phyloP scores from a whole-genome alignment of 2,329 filamentous ascomycete genomes.

The Pseudomassariella vexata region DNA sequence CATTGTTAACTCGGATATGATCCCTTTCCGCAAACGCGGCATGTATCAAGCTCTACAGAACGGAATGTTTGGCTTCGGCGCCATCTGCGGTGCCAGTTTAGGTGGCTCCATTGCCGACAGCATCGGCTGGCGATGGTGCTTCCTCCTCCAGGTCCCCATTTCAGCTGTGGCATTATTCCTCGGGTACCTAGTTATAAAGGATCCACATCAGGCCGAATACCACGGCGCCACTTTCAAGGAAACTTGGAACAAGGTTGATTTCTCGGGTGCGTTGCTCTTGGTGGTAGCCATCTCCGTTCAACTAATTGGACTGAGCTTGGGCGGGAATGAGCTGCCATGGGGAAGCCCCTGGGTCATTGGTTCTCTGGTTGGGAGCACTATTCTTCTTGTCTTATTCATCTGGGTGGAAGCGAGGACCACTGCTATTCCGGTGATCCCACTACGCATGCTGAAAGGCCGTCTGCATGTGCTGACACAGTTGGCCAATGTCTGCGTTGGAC shows the following conservation, averaged over 20 bases:
- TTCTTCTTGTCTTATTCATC: conserved; percentile 39
- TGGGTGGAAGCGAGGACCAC: conserved; percentile 40
- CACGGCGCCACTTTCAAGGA: conserved; percentile 25
- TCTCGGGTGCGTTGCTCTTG: conserved; percentile 50
- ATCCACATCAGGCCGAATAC: conserved; percentile 29
- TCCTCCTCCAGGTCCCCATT: conserved; percentile 56
- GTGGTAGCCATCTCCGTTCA: conserved; percentile 54
- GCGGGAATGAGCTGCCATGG: conserved; percentile 52
- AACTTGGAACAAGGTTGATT: conserved; percentile 51
- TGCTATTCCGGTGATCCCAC: conserved; percentile 48
- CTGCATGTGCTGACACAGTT: conserved; percentile 50
- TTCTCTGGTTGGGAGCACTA: conserved; percentile 35
- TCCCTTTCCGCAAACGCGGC: conserved; percentile 47
- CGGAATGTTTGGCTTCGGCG: conserved; percentile 54
- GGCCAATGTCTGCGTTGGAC: conserved; percentile 54
- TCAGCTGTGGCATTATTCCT: conserved; percentile 48
- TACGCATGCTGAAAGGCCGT: conserved; percentile 50
- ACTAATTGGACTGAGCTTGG: conserved; percentile 48
- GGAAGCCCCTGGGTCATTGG: conserved; percentile 39
- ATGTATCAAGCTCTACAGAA: conserved; percentile 60
- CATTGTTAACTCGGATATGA: conserved; percentile 60
- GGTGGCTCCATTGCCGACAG: conserved; percentile 59
- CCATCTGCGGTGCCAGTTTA: conserved; percentile 56
- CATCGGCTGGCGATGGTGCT: conserved; percentile 65
- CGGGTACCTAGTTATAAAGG: conserved; percentile 46